These are phyloP conservation scores for Podaxis pistillaris DNA, from an alignment of 768 basidiomycete genomes.

Conservation along the genomic window DNA sequence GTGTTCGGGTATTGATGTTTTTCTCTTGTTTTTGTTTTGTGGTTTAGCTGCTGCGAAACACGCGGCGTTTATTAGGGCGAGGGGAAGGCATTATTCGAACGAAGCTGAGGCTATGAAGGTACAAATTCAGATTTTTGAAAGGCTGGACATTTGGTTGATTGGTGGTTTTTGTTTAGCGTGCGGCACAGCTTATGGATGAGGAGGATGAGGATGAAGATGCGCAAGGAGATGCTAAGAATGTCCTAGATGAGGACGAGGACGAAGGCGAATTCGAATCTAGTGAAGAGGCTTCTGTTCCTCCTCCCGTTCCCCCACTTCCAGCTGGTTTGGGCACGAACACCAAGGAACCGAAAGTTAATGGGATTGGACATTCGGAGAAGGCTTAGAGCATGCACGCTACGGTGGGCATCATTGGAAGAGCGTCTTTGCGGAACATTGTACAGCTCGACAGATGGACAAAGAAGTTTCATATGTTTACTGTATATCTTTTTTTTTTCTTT, in stretches of 20 bases:
- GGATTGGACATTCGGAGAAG: constrained; percentile 19
- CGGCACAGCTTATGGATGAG: constrained; percentile 58
- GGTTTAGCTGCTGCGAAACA: constrained; percentile 73
- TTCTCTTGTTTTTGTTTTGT: background rate
- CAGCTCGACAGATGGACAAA: too few relatives aligned
- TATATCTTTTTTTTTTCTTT: background rate
- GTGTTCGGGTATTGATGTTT: background rate
- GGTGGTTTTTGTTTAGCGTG: constrained; percentile 43
- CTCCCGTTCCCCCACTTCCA: constrained; percentile 11
- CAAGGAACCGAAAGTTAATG: constrained; percentile 25
- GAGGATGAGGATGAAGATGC: constrained; percentile 56
- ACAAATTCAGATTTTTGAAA: constrained; percentile 16
- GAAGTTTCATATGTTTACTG: background rate
- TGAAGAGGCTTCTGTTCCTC: background rate
- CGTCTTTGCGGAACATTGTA: too few relatives aligned
- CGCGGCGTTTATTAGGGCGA: constrained; percentile 75
- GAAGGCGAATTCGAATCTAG: constrained; percentile 10
- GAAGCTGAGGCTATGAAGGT: constrained; percentile 95
- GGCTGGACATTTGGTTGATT: background rate
- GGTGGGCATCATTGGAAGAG: too few relatives aligned
- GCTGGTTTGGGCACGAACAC: background rate
- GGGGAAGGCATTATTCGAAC: constrained; percentile 85
- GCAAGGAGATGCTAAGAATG: constrained; percentile 22
- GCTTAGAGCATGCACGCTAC: background rate
- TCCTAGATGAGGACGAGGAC: constrained; percentile 25